Percentiles rank a stretch among this genome's conserved stretches.
phyloP scores from a whole-genome alignment of 2,329 filamentous ascomycete species.

The Westerdykella aurantiaca region DNA sequence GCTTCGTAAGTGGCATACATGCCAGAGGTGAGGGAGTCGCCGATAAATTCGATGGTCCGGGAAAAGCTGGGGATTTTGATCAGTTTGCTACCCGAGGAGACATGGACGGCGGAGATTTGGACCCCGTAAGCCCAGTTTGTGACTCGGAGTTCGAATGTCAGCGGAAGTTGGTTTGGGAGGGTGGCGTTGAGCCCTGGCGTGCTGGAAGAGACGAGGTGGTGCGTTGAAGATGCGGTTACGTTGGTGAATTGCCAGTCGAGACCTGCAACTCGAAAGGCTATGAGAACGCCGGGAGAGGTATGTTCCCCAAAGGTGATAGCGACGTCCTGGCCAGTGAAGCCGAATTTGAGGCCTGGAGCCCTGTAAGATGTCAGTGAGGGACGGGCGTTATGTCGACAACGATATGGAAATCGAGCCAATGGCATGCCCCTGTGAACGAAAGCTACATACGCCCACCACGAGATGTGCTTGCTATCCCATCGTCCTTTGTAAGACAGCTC shows the following conservation, averaged over 20 bases:
- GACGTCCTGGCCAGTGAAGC: conserved; percentile 49
- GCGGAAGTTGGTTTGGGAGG: conserved; percentile 38
- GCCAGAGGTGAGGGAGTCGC: conserved; percentile 48
- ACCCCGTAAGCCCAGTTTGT: conserved; percentile 58
- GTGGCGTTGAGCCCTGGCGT: conserved; percentile 44
- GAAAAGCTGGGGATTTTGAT: conserved; percentile 38
- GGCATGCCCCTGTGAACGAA: background rate
- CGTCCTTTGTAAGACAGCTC: conserved; percentile 58
- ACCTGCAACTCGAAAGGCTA: conserved; percentile 54
- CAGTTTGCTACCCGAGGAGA: conserved; percentile 42
- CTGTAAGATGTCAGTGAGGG: conserved; percentile 23
- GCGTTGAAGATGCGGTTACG: conserved; percentile 51
- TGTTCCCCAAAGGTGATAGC: conserved; percentile 51
- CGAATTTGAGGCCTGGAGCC: conserved; percentile 51
- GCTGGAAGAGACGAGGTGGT: conserved; percentile 49
- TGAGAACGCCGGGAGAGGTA: conserved; percentile 47
- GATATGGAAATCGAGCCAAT: background rate
- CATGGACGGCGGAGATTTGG: conserved; percentile 51
- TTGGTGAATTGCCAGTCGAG: conserved; percentile 59
- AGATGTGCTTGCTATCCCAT: conserved; percentile 57
- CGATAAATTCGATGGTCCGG: conserved; percentile 42
- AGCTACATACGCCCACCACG: conserved; percentile 53
- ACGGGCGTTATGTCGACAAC: background rate
- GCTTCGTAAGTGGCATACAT: conserved; percentile 56
- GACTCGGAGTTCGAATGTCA: conserved; percentile 53